Evolutionary conservation across 1,139 yeast genomes (phyloP), one percentile per base, ranked within the genome.

Genomic region (Kluyveromyces marxianus): DNA sequence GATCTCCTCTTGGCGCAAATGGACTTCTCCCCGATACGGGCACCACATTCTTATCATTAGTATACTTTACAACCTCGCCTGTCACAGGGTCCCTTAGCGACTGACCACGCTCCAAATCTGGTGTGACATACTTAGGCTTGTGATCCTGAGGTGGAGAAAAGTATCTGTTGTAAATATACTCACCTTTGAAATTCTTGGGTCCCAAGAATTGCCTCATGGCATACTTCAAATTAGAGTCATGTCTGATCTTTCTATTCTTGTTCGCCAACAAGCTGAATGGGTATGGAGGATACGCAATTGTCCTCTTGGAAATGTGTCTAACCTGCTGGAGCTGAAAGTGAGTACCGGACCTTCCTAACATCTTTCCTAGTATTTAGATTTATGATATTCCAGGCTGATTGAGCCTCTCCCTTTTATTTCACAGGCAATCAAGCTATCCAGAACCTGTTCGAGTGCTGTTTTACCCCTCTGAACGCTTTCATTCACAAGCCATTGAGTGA

Each of bases 161-260:
- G 66, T 86, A 85, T 62, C 82, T 86, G 72, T 89, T 90, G 59
- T 79, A 69, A 54, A 73, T 72, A 67, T 87, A 86, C 56, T 88
- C 90, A 30, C 97, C 97, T 60, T 85, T 81, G 63, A 79, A 76
- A 65, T 88, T 88, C 62, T 73, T 77, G 34, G 95, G 95, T 2
- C 97, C 97, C 48, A 88, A 70, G 68, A 86, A 86, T 48, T 63
- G 67, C 44, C 66, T 55, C 64, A 63, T 61, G 3, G 66, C 65
- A 49, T 53, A 54, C 46, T 58, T 58, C 46, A 61, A 44, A 39
- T 60, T 56, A 4, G 77, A 67, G 48, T 70, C 71, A 55, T 72
- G 72, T 44, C 67, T 68, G 52, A 69, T 68, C 42, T 72, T 67
- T 40, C 68, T 59, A 39, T 69, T 69, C 53, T 71, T 71, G 29